These are phyloP conservation scores for Metschnikowia cubensis DNA, from an alignment of 805 yeast species.

Conservation along the genomic window DNA sequence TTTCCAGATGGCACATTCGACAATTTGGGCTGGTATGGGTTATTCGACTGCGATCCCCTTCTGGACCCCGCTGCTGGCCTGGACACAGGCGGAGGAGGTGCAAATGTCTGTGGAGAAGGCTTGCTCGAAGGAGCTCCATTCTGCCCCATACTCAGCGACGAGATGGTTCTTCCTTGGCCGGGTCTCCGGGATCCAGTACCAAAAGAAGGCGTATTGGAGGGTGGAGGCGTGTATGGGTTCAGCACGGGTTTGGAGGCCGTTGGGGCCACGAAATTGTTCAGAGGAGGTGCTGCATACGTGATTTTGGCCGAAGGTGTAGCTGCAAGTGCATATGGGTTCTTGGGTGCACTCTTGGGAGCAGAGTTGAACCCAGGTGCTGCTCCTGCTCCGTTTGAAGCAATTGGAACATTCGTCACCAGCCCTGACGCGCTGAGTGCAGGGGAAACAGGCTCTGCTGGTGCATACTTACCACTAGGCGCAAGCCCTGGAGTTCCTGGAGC, in stretches of 20 bases:
- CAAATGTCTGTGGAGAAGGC: constrained; percentile 5
- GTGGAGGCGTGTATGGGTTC: constrained; percentile 14
- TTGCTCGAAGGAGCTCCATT: constrained; percentile 4
- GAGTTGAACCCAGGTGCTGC: neutral
- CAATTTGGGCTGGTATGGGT: constrained; percentile 1
- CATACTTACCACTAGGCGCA: constrained; percentile 10
- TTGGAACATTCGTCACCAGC: constrained; percentile 16
- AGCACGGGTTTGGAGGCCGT: constrained; percentile 10
- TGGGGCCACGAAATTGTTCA: constrained; percentile 16
- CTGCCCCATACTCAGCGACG: neutral
- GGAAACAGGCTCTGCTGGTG: constrained; percentile 23
- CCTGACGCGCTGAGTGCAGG: constrained; percentile 29
- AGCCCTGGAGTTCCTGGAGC: constrained; percentile 7
- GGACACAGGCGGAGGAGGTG: constrained; percentile 6
- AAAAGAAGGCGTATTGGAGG: neutral
- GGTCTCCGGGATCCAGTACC: neutral
- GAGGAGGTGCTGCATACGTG: constrained; percentile 33
- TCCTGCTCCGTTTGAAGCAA: neutral
- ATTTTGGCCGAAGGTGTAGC: constrained; percentile 19
- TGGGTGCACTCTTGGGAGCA: constrained; percentile 15
- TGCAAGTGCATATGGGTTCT: constrained; percentile 25
- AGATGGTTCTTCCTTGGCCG: neutral
- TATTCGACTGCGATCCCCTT: constrained; percentile 1
- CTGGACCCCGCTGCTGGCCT: constrained; percentile 4
- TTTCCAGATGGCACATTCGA: neutral